Percentiles rank a stretch among this genome's conserved stretches.
These are phyloP conservation scores for Penicillium pulvis DNA, from an alignment of 495 filamentous ascomycete genomes.

Conservation along the genomic window DNA sequence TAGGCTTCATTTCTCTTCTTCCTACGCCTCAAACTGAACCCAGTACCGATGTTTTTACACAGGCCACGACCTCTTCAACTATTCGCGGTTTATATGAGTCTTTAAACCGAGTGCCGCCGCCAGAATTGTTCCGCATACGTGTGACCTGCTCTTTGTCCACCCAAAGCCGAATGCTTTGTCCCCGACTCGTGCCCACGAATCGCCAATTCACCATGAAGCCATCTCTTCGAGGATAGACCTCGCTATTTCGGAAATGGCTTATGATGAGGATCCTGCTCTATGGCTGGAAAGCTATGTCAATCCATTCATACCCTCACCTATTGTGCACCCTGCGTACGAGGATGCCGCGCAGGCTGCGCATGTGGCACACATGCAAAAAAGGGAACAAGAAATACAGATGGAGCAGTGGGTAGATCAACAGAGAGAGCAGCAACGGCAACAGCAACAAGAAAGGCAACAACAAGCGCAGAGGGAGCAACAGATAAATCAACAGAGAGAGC, in stretches of 20 bases:
- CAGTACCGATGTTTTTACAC: neutral
- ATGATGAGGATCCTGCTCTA: neutral
- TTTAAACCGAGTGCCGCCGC: neutral
- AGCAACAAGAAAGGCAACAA: neutral
- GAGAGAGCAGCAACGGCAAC: neutral
- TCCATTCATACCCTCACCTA: too few relatives aligned
- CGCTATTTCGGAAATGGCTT: neutral
- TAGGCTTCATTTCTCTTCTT: neutral
- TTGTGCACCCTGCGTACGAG: constrained; percentile 1
- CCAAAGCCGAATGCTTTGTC: neutral
- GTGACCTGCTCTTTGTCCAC: neutral
- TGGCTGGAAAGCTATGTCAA: neutral
- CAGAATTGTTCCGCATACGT: neutral
- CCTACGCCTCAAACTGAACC: neutral
- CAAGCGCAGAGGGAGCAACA: neutral
- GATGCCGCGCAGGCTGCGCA: neutral
- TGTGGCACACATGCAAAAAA: neutral
- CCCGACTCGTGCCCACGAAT: neutral
- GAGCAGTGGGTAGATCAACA: neutral
- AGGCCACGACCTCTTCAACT: neutral
- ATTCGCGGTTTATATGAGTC: neutral
- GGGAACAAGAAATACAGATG: neutral
- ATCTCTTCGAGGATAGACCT: neutral
- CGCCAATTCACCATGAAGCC: neutral
- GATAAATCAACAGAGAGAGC: neutral